These are phyloP conservation scores for Lactifluus pinguis DNA, from an alignment of 768 basidiomycete species.

Conservation along the genomic window DNA sequence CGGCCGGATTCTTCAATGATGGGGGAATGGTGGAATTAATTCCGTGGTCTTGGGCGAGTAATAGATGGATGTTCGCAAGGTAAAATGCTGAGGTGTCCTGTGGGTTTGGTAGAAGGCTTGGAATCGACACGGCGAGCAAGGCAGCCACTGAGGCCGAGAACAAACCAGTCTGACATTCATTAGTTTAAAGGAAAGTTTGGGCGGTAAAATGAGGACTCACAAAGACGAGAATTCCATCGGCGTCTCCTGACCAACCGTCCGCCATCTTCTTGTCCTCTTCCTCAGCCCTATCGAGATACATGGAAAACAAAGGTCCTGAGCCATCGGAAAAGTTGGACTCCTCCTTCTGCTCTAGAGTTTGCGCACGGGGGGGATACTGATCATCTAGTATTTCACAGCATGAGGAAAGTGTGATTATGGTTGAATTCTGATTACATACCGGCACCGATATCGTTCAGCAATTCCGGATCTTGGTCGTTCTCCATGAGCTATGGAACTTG, in stretches of 20 bases:
- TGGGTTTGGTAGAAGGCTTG: background rate
- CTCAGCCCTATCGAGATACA: constrained; percentile 9
- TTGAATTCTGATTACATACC: background rate
- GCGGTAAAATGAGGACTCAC: background rate
- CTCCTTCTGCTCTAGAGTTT: background rate
- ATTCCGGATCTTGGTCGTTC: too few species aligned
- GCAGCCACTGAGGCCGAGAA: constrained; percentile 17
- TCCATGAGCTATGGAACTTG: too few species aligned
- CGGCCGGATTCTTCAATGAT: background rate
- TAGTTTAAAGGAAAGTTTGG: background rate
- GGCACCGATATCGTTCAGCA: background rate
- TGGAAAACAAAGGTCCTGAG: constrained; percentile 6
- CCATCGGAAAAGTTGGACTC: background rate
- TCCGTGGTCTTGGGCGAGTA: background rate
- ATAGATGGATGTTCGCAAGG: constrained; percentile 2
- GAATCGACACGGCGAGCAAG: constrained; percentile 6
- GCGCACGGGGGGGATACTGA: background rate
- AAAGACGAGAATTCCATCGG: constrained; percentile 14
- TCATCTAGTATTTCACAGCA: background rate
- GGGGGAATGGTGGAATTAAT: background rate
- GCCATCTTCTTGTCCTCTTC: constrained; percentile 7
- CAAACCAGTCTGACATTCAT: constrained; percentile 14
- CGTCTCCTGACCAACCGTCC: constrained; percentile 15
- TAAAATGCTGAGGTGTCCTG: background rate
- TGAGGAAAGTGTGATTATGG: background rate